Base-by-base conservation (phyloP, 257 asterid genomes). In the Striga asiatica region DNA sequence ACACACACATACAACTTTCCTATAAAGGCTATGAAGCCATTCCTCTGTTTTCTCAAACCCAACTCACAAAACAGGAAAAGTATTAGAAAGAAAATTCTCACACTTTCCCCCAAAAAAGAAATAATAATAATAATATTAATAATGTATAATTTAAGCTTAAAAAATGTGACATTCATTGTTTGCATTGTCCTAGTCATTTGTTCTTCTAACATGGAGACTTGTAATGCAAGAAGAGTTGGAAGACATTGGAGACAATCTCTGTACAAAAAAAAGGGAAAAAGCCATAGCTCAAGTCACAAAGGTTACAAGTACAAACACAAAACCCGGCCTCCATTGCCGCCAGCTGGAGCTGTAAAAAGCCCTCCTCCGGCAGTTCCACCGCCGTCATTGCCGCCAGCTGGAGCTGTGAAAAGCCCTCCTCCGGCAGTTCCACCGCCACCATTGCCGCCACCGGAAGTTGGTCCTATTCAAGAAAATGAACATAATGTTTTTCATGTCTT, bases 221-320 rank as follows among this genome's bases (percentile, higher is more conserved):
- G 89, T 78, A 60, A 69, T 62, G 95, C 93, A 54, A 84, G 85
- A 69, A 71, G 81, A 72, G 78, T 59, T 6, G 80, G 85, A 8
- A 62, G 59, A 62, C 93, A 76, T 50, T 74, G 82, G 89, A 78
- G 85, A 55, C 74, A 43, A 12, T 73, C 94, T 42, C 61, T 78
- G 27, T 67, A 67, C 76, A 87, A 84, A 76, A 87, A 78, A 64
- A 82, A 73, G 12, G 32, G 7, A 1, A 91, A 77, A 56, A n/a
- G 1, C 13, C 78, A 77, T 29, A 67, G 76, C 54, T 59, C 66
- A 0, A 9, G 38, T 32, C 82, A 82, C 60, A 89, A 78, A 5
- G 61, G 61, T 10, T 54, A 78, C 19, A 91, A 80, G 63, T 20
- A 75, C 2, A 82, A 77, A 38, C 76, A 56, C 29, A 81, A 78